Evolutionary conservation across 495 filamentous ascomycete species (phyloP), one percentile per base, ranked within the genome.

Genomic region (Tuber aestivum): DNA sequence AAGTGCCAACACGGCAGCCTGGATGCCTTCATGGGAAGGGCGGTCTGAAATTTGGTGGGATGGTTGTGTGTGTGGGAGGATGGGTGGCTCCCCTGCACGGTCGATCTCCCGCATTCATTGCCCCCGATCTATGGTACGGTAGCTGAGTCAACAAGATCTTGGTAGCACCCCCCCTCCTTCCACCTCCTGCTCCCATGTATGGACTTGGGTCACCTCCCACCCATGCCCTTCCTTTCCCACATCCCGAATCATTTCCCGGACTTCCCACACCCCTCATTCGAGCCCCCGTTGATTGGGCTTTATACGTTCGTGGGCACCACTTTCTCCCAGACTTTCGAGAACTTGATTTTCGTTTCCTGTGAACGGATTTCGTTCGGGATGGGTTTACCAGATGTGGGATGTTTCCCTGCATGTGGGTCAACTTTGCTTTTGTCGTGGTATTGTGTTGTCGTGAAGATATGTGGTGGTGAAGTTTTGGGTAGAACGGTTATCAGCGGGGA

Each of bases 51-150:
- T 65, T 32, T 18, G 56, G 50, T 61, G 12, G n/a, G 50, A 4
- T 32, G n/a, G 48, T 20, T 20, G 44, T 42, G 45, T 48, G 45
- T 48, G 48, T 9, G 23, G 21, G 48, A 6, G 6, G 48, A 14
- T 56, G n/a, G 50, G 50, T 56, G 12, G 27, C 35, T 65, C n/a
- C 56, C 56, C 56, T 65, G 56, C 56, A 65, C 56, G 56, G 56
- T 65, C 56, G 56, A 65, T 65, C 56, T 65, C 56, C 56, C 27
- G 56, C 56, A n/a, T 27, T 8, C n/a, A 8, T 56, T 32, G n/a
- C 50, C 50, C n/a, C 50, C n/a, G n/a, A 61, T 18, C 56, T 35
- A 32, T 35, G 56, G 56, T 18, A 56, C 27, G 27, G 10, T 35
- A 16, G 56, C 56, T 65, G 56, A 65, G 56, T 65, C 56, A 65